Percentiles rank a stretch among this genome's conserved stretches.
These are phyloP conservation scores for Fusarium coicis DNA, from an alignment of 2,329 filamentous ascomycete genomes.

Conservation along the genomic window DNA sequence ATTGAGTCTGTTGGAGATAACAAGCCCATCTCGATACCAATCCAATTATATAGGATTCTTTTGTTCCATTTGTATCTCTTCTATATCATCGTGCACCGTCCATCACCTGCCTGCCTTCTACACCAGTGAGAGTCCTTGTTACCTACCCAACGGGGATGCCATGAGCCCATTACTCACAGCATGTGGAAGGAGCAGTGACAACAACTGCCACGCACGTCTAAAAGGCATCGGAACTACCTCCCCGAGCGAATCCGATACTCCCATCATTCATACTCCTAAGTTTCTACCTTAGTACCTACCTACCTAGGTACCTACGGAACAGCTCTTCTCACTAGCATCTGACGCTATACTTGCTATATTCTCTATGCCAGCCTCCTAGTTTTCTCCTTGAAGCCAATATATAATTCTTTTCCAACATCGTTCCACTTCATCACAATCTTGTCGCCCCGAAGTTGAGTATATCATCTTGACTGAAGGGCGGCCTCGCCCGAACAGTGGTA, in stretches of 20 bases:
- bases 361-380: neutral
- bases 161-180: neutral
- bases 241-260: too few species aligned
- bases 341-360: neutral
- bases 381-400: neutral
- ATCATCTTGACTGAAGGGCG: neutral
- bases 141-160: neutral
- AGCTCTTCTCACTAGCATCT: neutral
- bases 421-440: neutral
- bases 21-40: conserved; percentile 41
- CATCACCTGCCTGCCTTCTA: neutral
- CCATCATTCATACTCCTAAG: neutral
- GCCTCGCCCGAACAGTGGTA: neutral
- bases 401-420: neutral
- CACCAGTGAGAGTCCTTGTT: neutral
- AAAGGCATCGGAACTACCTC: neutral
- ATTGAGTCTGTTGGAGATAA: conserved; percentile 28
- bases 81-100: neutral
- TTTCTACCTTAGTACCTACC: too few species aligned
- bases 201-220: neutral
- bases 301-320: too few species aligned
- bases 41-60: conserved; percentile 36
- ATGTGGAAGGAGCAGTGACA: neutral
- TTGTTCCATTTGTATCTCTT: neutral
- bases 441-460: neutral